phyloP scores from a whole-genome alignment of 2,329 filamentous ascomycete species.

The Pseudogymnoascus sp. region DNA sequence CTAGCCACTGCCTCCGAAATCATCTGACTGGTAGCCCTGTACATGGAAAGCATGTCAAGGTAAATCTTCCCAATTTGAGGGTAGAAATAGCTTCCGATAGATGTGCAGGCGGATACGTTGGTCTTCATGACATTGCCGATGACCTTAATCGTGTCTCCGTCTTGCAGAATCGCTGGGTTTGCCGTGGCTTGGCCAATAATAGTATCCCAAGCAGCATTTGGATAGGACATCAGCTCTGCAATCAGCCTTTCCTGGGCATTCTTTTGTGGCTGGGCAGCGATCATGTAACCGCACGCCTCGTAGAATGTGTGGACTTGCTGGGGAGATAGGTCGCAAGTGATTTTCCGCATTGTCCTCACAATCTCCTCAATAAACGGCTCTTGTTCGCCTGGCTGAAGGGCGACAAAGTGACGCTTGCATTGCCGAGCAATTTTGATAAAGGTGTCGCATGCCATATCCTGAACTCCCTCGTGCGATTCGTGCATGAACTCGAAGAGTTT shows the following conservation, averaged over 20 bases:
- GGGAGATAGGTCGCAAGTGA: slow-evolving; percentile 87
- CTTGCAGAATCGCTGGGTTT: slow-evolving; percentile 79
- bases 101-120: slow-evolving; percentile 96
- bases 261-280: slow-evolving; percentile 93
- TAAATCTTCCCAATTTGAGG: slow-evolving; percentile 97
- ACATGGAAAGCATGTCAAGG: slow-evolving; percentile 98
- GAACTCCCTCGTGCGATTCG: slow-evolving; percentile 96
- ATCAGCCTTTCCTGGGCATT: slow-evolving; percentile 87
- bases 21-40: slow-evolving; percentile 88
- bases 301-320: slow-evolving; percentile 99
- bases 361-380: slow-evolving; percentile 99
- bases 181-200: slow-evolving; percentile 85
- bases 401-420: slow-evolving; percentile 94
- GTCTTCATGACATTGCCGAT: slow-evolving; percentile 99
- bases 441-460: slow-evolving; percentile 99
- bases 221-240: slow-evolving; percentile 83
- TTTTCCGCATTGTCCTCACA: slow-evolving; percentile 88
- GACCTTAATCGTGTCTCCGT: slow-evolving; percentile 93
- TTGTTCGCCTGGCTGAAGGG: slow-evolving; percentile 83
- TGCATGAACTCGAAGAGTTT: slow-evolving; percentile 99
- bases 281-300: slow-evolving; percentile 98
- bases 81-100: slow-evolving; percentile 95
- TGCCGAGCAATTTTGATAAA: slow-evolving; percentile 99
- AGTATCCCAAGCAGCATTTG: slow-evolving; percentile 89
- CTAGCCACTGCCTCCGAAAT: slow-evolving; percentile 87